These are phyloP conservation scores for Phytophthora citricola DNA, from an alignment of 352 stramenopile genomes.

Conservation along the genomic window DNA sequence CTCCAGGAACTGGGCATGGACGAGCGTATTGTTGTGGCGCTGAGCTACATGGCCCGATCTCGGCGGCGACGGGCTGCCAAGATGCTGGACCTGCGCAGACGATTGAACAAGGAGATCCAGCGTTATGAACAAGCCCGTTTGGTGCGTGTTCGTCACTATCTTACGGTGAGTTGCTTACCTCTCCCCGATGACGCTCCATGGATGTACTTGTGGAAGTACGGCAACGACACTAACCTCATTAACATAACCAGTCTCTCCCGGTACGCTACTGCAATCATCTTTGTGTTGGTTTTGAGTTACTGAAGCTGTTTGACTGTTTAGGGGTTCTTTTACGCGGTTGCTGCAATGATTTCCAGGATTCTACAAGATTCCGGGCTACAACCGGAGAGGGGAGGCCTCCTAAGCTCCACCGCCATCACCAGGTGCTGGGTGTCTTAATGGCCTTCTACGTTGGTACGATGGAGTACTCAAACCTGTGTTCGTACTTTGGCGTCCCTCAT, in stretches of 20 bases:
- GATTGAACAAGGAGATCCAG: background rate
- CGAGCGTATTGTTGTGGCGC: background rate
- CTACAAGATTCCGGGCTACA: background rate
- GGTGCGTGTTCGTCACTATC: background rate
- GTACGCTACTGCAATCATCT: background rate
- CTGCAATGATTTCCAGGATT: background rate
- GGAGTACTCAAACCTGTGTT: slow-evolving; percentile 3
- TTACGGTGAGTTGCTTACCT: background rate
- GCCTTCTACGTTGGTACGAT: slow-evolving; percentile 26
- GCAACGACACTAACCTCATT: background rate
- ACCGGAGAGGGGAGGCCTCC: slow-evolving; percentile 1
- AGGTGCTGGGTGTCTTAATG: slow-evolving; percentile 19
- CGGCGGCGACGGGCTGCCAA: background rate
- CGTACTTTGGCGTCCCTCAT: slow-evolving; percentile 9
- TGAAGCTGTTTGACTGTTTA: background rate
- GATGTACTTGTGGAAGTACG: slow-evolving; percentile 2
- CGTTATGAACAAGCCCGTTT: background rate
- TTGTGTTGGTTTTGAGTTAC: background rate
- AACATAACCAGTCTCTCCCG: background rate
- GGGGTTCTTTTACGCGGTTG: too few species aligned
- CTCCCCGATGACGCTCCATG: background rate
- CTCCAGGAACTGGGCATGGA: background rate
- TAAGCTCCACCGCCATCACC: slow-evolving; percentile 22
- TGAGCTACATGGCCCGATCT: background rate
- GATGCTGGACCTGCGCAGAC: background rate